Percentiles rank a stretch among this genome's conserved stretches.
These are phyloP conservation scores for Eucalyptus curtisii DNA, from an alignment of 345 rosid genomes.

Conservation along the genomic window DNA sequence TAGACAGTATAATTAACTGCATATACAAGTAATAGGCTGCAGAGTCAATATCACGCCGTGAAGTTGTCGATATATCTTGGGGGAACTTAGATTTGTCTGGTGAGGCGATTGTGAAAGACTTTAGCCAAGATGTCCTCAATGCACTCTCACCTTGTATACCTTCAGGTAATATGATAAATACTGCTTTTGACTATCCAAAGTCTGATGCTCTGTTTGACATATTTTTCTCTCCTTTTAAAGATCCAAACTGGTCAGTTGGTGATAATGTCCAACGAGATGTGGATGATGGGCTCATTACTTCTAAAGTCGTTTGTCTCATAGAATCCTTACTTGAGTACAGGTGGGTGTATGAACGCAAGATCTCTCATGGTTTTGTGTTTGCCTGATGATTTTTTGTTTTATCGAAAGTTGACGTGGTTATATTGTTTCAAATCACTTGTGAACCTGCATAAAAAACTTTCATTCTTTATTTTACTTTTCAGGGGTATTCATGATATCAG, in stretches of 20 bases:
- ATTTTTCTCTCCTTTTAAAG: slow-evolving; percentile 6
- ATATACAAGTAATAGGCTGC: slow-evolving; percentile 52
- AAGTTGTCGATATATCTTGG: slow-evolving; percentile 27
- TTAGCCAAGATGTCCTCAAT: slow-evolving; percentile 31
- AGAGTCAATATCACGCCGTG: slow-evolving; percentile 24
- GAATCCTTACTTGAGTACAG: slow-evolving; percentile 68
- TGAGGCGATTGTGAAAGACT: slow-evolving; percentile 26
- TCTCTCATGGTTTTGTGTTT: not conserved
- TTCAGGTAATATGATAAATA: slow-evolving; percentile 32
- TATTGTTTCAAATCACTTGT: not conserved
- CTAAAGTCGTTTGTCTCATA: slow-evolving; percentile 49
- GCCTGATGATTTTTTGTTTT: not conserved
- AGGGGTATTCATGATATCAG: slow-evolving; percentile 53
- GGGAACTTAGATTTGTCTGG: slow-evolving; percentile 26
- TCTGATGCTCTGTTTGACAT: not conserved
- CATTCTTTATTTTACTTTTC: not conserved
- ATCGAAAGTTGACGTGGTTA: not conserved
- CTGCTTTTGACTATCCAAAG: not conserved
- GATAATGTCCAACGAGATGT: slow-evolving; percentile 9
- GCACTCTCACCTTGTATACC: slow-evolving; percentile 24
- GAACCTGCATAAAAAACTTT: not conserved
- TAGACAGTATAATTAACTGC: not conserved
- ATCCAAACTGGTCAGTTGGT: slow-evolving; percentile 21
- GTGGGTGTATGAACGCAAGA: slow-evolving; percentile 12
- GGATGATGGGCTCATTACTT: slow-evolving; percentile 39